Evolutionary conservation across 1,284 basidiomycete species (phyloP), one percentile per base, ranked within the genome.

Genomic region (Ustilago esculenta): DNA sequence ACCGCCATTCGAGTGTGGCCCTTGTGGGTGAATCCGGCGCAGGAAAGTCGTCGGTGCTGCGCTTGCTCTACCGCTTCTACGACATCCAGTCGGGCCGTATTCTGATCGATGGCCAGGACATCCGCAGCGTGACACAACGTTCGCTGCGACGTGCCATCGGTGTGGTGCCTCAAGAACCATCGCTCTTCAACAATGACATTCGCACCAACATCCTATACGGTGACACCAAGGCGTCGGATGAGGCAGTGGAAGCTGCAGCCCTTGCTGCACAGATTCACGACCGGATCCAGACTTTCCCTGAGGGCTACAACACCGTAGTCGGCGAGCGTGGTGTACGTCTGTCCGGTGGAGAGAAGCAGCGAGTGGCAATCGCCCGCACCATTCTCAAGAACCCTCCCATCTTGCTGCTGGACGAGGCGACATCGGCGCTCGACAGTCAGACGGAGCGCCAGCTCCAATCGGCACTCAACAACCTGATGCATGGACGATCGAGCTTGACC

Each of bases 41-140:
- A 12, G 90, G 91, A 34, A 93, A 92, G 81, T 90, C 89, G 8
- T 92, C 92, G 0, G 87, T 94, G 50, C 83, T 92, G 51, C 88
- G 91, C 15, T 85, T 93, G 41, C 85, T 96, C 14, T 95, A 92
- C 81, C 87, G 92, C 40, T 93, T 96, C 84, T 94, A 95, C 81
- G 93, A 95, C 76, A 85, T 92, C 72, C 75, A 72, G 30, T 54
- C 67, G 54, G 80, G 81, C 5, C 59, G 66, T n/a, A 83, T 83
- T 47, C 48, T 77, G 45, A 88, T 94, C 64, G 92, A 95, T 75
- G 91, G 90, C 1, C 86, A 90, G 76, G 91, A 95, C 75, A 90
- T 96, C 55, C 86, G 90, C 30, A 88, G 92, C 68, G 87, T 95
- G 12, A 93, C 92, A 0, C 91, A 94, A 79, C 56, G 72, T 32